A percentile compares a stretch with the other conserved stretches of the same genome.
Evolutionary conservation across 164 flowering plant species (phyloP).

Genomic region (Tetrastigma voinierianum): DNA sequence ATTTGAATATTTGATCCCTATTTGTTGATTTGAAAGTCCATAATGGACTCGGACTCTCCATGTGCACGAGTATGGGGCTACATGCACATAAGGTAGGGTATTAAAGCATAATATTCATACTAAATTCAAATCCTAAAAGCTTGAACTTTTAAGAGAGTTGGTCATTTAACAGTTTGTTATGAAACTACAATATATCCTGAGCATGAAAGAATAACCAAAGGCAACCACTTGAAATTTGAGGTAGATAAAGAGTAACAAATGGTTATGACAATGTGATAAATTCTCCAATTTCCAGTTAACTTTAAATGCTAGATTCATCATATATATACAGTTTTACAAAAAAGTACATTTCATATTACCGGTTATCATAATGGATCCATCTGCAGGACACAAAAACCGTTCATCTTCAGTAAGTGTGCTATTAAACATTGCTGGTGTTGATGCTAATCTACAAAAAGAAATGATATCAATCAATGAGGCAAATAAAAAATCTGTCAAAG

Average conservation of each 20-base stretch:
- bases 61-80: too few relatives aligned
- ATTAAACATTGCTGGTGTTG: slow-evolving; percentile 99
- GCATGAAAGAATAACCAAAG: background rate
- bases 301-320: background rate
- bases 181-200: background rate
- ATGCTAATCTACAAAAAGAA: slow-evolving; percentile 65
- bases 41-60: too few relatives aligned
- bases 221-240: background rate
- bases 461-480: background rate
- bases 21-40: too few relatives aligned
- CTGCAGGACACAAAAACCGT: slow-evolving; percentile 70
- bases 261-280: too few relatives aligned
- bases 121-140: too few relatives aligned
- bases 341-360: slow-evolving; percentile 34
- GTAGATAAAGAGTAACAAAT: too few relatives aligned
- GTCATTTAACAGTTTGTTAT: too few relatives aligned
- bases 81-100: too few relatives aligned
- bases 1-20: too few relatives aligned
- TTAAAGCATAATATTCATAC: too few relatives aligned
- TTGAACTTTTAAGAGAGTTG: too few relatives aligned
- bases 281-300: background rate
- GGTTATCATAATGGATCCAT: slow-evolving; percentile 98
- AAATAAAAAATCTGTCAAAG: background rate
- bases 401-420: slow-evolving; percentile 81
- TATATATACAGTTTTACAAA: too few relatives aligned